Conservation (phyloP, 495 filamentous ascomycete species). For the Penicillium waksmanii region DNA sequence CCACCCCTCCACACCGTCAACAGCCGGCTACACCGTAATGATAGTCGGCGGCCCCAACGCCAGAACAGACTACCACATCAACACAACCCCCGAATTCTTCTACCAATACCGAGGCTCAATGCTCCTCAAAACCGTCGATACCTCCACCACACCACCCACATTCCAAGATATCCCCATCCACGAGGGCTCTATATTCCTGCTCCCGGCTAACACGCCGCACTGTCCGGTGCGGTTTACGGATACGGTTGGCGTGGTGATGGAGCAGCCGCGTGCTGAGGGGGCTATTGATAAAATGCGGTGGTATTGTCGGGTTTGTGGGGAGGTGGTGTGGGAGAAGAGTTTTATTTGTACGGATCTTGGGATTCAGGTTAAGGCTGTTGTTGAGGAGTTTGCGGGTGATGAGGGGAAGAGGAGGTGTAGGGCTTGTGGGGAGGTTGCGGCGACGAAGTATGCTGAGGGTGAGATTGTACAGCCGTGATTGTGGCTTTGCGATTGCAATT, state of each 20-base stretch:
- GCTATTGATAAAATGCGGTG: constrained; percentile 82
- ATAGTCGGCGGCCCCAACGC: constrained; percentile 97
- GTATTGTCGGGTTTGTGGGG: constrained; percentile 70
- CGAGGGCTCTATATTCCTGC: constrained; percentile 93
- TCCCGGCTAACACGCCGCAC: constrained; percentile 90
- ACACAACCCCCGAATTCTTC: constrained; percentile 95
- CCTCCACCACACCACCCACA: constrained; percentile 49
- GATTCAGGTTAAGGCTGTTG: constrained; percentile 95
- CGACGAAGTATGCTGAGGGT: constrained; percentile 45
- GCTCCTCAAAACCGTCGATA: constrained; percentile 87
- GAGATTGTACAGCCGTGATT: constrained; percentile 44
- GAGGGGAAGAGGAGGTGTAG: constrained; percentile 75
- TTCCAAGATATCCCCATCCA: constrained; percentile 87
- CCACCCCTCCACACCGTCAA: constrained; percentile 55
- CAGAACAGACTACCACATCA: constrained; percentile 98
- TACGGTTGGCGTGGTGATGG: constrained; percentile 84
- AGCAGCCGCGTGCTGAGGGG: constrained; percentile 74
- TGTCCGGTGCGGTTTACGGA: constrained; percentile 70
- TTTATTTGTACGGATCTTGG: constrained; percentile 93
- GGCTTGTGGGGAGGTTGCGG: constrained; percentile 75
- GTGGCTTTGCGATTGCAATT: not conserved
- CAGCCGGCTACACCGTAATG: constrained; percentile 57
- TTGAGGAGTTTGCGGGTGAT: constrained; percentile 76
- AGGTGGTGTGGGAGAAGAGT: constrained; percentile 79
- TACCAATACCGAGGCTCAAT: constrained; percentile 93